Conservation (phyloP, 305 asterid genomes). For the Fraxinus angustifolia region DNA sequence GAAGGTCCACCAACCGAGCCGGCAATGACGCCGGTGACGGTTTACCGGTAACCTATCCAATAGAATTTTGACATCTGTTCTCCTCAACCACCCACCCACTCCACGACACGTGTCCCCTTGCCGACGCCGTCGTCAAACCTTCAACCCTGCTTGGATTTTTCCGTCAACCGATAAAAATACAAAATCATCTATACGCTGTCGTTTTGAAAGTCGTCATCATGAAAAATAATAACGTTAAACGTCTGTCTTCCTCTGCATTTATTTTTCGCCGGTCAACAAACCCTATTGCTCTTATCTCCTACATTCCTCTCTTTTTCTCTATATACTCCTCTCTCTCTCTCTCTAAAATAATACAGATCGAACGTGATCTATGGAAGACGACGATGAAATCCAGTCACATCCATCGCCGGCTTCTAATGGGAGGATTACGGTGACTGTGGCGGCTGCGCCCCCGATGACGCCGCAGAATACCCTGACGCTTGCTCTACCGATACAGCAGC, state of each 20-base stretch:
- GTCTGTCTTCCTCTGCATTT: background rate
- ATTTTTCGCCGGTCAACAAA: background rate
- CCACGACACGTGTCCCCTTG: slow-evolving; percentile 30
- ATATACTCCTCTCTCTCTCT: background rate
- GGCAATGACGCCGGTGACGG: background rate
- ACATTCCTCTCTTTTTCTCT: slow-evolving; percentile 21
- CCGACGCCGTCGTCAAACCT: background rate
- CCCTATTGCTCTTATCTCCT: background rate
- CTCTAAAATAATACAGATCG: slow-evolving; percentile 23
- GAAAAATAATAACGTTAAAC: background rate
- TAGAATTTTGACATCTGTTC: background rate
- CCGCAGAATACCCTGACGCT: slow-evolving; percentile 37
- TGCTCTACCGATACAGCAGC: slow-evolving; percentile 65
- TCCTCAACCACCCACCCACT: background rate
- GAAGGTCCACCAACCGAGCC: background rate
- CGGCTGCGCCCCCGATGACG: slow-evolving; percentile 30
- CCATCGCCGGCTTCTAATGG: slow-evolving; percentile 37
- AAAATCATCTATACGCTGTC: background rate
- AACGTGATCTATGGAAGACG: slow-evolving; percentile 57
- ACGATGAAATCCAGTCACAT: slow-evolving; percentile 53
- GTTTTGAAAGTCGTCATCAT: background rate
- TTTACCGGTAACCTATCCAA: background rate
- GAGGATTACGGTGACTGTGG: slow-evolving; percentile 73
- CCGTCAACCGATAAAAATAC: slow-evolving; percentile 21
- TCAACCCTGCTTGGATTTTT: background rate